Evolutionary conservation across 129 eudicot species (phyloP), one percentile per base, ranked within the genome.

Genomic region (Artemisia annua): DNA sequence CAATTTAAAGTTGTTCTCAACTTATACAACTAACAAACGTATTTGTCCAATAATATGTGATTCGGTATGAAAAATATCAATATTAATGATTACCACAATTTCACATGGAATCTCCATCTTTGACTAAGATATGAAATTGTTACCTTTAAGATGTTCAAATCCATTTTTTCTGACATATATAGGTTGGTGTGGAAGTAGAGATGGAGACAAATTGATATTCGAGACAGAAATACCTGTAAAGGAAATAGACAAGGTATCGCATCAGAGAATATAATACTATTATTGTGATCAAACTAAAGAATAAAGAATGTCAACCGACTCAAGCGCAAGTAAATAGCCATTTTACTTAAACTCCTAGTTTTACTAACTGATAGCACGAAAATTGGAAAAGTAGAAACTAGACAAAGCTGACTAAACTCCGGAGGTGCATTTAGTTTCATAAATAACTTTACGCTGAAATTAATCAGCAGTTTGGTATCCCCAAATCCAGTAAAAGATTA

Each of bases 171-270:
- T 87, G 66, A 66, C 69, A 48, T 72, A 58, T 44, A 76, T 68
- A 24, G 78, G 84, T 75, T 82, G 80, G 72, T 66, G 79, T 19
- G 90, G 88, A 63, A 69, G 81, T 49, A 76, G 53, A 64, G 91
- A 76, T 64, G 95, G 89, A 72, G 97, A 87, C 69, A 90, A 44
- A 67, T 83, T 82, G 81, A 90, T 85, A 58, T 64, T 72, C 65
- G 72, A 61, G 75, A 80, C 83, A 49, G 87, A 72, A 80, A 71
- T 78, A 44, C 91, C 96, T 89, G 86, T 20, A 53, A 67, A 66
- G 32, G 26, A 73, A 75, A 43, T 60, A 58, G 30, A 66, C 35
- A 56, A 52, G 51, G 26, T 26, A n/a, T 13, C 48, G 10, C 59
- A 53, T 58, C 52, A 79, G 66, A 61, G 51, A 51, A 69, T 58